These are phyloP conservation scores for Phytophthora meadii DNA, from an alignment of 352 stramenopile species.

Conservation along the genomic window DNA sequence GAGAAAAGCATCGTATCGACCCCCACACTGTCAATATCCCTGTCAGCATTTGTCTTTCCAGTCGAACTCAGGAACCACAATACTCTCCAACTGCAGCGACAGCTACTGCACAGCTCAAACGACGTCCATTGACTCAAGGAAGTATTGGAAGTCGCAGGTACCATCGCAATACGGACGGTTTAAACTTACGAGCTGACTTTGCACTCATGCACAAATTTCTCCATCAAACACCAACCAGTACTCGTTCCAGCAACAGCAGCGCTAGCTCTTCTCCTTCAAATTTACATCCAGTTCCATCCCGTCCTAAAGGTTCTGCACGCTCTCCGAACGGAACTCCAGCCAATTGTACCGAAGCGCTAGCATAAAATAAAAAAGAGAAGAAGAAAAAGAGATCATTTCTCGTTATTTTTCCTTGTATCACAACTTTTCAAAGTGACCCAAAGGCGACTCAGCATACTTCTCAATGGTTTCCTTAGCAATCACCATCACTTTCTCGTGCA, in stretches of 20 bases:
- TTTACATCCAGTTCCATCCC: slow-evolving; percentile 16
- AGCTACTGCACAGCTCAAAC: slow-evolving; percentile 39
- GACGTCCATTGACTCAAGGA: slow-evolving; percentile 55
- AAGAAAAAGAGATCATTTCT: slow-evolving; percentile 2
- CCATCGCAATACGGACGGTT: slow-evolving; percentile 38
- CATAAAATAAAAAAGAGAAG: slow-evolving; percentile 21
- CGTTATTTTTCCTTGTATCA: slow-evolving; percentile 17
- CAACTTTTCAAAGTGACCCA: slow-evolving; percentile 55
- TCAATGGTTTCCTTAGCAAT: slow-evolving; percentile 64
- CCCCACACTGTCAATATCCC: slow-evolving; percentile 7
- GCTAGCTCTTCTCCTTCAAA: slow-evolving; percentile 5
- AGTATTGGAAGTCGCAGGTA: slow-evolving; percentile 42
- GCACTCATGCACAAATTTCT: slow-evolving; percentile 79
- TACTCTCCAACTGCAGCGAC: slow-evolving; percentile 32
- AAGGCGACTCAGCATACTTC: slow-evolving; percentile 26
- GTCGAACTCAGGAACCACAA: slow-evolving; percentile 23
- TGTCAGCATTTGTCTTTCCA: slow-evolving; percentile 25
- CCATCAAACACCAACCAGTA: slow-evolving; percentile 46
- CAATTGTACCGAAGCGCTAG: slow-evolving; percentile 33
- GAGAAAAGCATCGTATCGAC: slow-evolving; percentile 16
- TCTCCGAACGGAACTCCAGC: slow-evolving; percentile 23
- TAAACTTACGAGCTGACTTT: slow-evolving; percentile 48
- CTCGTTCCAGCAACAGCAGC: slow-evolving; percentile 1
- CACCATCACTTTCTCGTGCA: slow-evolving; percentile 66
- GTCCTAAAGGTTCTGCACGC: slow-evolving; percentile 30